Evolutionary conservation across 75 land plant species (phyloP).

Genomic region (Larix kaempferi): DNA sequence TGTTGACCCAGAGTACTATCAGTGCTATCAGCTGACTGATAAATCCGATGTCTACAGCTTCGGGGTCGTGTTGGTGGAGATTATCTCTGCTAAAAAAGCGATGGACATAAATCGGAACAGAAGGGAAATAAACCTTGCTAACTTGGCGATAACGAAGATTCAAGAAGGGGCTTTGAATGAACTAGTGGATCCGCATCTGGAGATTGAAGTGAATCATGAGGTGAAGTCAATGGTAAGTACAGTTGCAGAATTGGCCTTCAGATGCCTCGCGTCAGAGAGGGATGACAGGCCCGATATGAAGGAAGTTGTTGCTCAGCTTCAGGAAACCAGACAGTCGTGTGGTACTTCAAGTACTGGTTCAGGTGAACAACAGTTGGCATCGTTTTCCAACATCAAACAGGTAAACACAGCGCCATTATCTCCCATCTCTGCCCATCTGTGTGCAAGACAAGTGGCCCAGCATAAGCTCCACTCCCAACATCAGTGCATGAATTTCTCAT

Average conservation of each 20-base stretch:
- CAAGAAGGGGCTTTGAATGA: neutral
- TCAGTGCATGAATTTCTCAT: conserved; percentile 2
- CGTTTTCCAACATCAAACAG: no score
- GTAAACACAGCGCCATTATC: conserved; percentile 19
- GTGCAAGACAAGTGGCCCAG: conserved; percentile 35
- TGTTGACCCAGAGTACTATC: conserved; percentile 34
- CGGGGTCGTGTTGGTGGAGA: conserved; percentile 80
- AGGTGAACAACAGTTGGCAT: no score
- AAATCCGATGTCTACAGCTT: conserved; percentile 81
- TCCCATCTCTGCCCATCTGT: conserved; percentile 42
- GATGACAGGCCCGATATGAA: conserved; percentile 38
- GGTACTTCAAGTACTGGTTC: no score
- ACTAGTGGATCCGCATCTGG: conserved; percentile 14
- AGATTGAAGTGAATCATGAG: neutral
- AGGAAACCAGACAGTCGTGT: neutral
- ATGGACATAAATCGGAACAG: neutral
- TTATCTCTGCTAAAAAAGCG: conserved; percentile 3
- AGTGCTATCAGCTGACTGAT: conserved; percentile 51
- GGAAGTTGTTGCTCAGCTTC: conserved; percentile 13
- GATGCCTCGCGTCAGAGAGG: conserved; percentile 28
- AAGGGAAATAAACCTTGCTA: neutral
- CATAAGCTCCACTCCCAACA: conserved; percentile 20
- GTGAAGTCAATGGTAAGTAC: conserved; percentile 18
- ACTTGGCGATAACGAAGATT: neutral
- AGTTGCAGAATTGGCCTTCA: conserved; percentile 39